Conservation (phyloP, 1,284 basidiomycete species). For the Heterobasidion parviporum region DNA sequence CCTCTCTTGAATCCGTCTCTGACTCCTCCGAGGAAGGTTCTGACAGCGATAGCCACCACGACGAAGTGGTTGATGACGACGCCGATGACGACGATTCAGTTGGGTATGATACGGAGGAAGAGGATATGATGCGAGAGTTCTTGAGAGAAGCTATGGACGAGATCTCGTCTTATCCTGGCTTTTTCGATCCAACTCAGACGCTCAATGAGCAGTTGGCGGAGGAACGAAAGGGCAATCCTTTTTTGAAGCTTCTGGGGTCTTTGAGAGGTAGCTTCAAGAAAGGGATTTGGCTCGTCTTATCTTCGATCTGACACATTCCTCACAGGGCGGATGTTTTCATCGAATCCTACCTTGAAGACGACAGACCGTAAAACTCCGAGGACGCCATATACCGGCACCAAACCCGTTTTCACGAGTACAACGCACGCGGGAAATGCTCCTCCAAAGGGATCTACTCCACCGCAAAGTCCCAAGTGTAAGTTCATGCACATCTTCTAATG, state of each 20-base stretch:
- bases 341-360: conserved; percentile 48
- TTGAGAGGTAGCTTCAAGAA: conserved; percentile 44
- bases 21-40: conserved; percentile 35
- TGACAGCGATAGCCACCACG: conserved; percentile 22
- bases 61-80: conserved; percentile 26
- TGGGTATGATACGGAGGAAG: conserved; percentile 60
- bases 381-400: conserved; percentile 11
- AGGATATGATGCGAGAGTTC: conserved; percentile 53
- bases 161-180: conserved; percentile 47
- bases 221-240: conserved; percentile 60
- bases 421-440: neutral
- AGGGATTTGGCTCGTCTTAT: neutral
- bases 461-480: neutral
- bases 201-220: conserved; percentile 34
- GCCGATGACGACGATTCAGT: conserved; percentile 31
- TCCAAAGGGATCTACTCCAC: neutral
- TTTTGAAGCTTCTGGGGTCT: conserved; percentile 62
- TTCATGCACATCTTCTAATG: neutral
- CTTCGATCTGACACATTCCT: neutral
- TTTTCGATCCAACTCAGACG: conserved; percentile 35
- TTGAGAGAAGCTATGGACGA: conserved; percentile 65
- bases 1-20: conserved; percentile 52
- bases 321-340: conserved; percentile 63
- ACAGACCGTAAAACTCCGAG: conserved; percentile 22
- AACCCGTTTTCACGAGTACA: neutral